These are phyloP conservation scores for Lithospermum erythrorhizon DNA, from an alignment of 257 asterid species.

Conservation along the genomic window DNA sequence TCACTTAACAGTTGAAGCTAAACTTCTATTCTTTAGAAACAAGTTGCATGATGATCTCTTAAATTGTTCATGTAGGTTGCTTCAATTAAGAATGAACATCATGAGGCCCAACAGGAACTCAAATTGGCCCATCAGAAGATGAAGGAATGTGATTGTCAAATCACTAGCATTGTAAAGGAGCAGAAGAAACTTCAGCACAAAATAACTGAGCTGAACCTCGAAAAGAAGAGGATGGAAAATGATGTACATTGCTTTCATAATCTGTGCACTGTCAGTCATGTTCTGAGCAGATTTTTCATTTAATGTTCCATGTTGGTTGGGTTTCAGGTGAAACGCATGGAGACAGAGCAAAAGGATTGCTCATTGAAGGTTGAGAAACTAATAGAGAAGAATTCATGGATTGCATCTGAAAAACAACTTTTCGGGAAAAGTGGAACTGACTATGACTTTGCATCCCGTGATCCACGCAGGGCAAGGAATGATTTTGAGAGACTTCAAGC, in stretches of 20 bases:
- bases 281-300: conserved; percentile 4
- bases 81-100: conserved; percentile 38
- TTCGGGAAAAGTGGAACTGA: conserved; percentile 89
- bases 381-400: conserved; percentile 87
- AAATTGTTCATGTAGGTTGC: conserved; percentile 37
- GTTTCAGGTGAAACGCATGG: conserved; percentile 79
- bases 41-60: conserved; percentile 1
- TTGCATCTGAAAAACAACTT: conserved; percentile 85
- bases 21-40: neutral
- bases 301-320: conserved; percentile 1
- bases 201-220: conserved; percentile 64
- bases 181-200: conserved; percentile 59
- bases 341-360: conserved; percentile 79
- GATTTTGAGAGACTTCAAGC: conserved; percentile 71
- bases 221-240: conserved; percentile 88
- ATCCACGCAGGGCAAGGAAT: conserved; percentile 61
- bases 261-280: neutral
- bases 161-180: conserved; percentile 58
- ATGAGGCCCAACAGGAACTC: conserved; percentile 61
- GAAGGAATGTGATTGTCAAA: conserved; percentile 81
- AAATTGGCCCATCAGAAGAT: conserved; percentile 62
- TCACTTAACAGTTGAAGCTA: neutral
- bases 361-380: conserved; percentile 72
- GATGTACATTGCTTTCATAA: conserved; percentile 38
- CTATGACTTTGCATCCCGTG: conserved; percentile 76